phyloP scores from a whole-genome alignment of 225 moss, liverwort and hornwort genomes.

The Neckera pumila region DNA sequence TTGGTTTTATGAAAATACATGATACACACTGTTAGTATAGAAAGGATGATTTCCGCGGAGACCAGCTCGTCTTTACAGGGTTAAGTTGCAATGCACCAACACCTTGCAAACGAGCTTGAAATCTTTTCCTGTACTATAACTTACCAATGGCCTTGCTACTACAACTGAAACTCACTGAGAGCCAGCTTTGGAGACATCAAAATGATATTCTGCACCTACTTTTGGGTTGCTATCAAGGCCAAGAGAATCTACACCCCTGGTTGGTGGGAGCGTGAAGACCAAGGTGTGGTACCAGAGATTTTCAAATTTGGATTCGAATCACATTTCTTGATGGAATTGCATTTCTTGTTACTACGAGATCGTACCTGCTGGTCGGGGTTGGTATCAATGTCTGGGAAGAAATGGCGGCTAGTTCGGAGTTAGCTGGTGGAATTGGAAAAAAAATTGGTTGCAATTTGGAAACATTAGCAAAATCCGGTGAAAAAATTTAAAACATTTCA shows the following conservation, averaged over 20 bases:
- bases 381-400: too few relatives aligned
- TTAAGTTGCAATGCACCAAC: neutral
- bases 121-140: neutral
- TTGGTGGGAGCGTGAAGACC: neutral
- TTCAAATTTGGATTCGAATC: neutral
- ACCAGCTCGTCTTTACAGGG: too few relatives aligned
- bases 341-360: neutral
- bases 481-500: too few relatives aligned
- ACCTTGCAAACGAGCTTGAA: neutral
- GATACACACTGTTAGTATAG: too few relatives aligned
- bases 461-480: too few relatives aligned
- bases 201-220: neutral
- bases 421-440: too few relatives aligned
- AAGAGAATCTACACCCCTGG: neutral
- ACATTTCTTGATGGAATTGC: neutral
- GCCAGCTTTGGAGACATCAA: neutral
- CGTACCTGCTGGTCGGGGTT: accelerated
- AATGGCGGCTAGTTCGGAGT: too few relatives aligned
- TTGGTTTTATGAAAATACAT: too few relatives aligned
- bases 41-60: too few relatives aligned
- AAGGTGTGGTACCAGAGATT: neutral
- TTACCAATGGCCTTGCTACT: neutral
- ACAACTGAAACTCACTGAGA: neutral
- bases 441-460: too few relatives aligned
- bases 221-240: neutral